phyloP scores from a whole-genome alignment of 2,329 filamentous ascomycete genomes.

The Juglanconis oblonga region DNA sequence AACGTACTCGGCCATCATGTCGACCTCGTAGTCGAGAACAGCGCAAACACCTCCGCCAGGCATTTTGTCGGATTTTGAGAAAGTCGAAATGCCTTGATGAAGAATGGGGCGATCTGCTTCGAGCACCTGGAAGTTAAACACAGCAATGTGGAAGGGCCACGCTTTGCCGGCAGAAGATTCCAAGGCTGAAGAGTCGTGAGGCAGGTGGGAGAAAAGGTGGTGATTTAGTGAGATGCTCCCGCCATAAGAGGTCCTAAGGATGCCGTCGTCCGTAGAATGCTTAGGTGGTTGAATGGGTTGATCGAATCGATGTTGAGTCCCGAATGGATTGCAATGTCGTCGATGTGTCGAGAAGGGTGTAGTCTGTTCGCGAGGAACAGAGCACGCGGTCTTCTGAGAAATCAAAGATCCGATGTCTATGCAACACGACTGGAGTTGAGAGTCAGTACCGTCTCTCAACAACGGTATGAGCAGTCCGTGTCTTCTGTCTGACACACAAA shows the following conservation, averaged over 20 bases:
- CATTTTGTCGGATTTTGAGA: constrained; percentile 46
- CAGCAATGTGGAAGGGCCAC: constrained; percentile 24
- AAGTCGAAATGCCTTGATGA: constrained; percentile 18
- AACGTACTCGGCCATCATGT: constrained; percentile 93
- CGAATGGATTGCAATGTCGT: neutral
- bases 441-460: constrained; percentile 10
- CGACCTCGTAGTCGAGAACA: constrained; percentile 95
- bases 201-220: constrained; percentile 23
- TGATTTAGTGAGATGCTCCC: constrained; percentile 32
- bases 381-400: neutral
- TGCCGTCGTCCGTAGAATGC: constrained; percentile 4
- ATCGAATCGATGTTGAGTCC: constrained; percentile 8
- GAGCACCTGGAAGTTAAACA: constrained; percentile 33
- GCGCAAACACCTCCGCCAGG: constrained; percentile 78
- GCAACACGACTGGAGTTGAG: constrained; percentile 8
- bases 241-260: constrained; percentile 32
- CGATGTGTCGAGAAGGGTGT: neutral
- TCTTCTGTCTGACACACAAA: constrained; percentile 6
- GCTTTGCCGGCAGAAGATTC: constrained; percentile 26
- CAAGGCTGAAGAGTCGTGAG: constrained; percentile 37
- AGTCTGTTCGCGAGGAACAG: neutral
- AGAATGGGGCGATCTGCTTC: constrained; percentile 34
- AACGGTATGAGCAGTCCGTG: constrained; percentile 10
- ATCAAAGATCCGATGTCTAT: constrained; percentile 1
- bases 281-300: neutral